phyloP scores from a whole-genome alignment of 2,329 filamentous ascomycete species.

The Calonectria multiphialidica region DNA sequence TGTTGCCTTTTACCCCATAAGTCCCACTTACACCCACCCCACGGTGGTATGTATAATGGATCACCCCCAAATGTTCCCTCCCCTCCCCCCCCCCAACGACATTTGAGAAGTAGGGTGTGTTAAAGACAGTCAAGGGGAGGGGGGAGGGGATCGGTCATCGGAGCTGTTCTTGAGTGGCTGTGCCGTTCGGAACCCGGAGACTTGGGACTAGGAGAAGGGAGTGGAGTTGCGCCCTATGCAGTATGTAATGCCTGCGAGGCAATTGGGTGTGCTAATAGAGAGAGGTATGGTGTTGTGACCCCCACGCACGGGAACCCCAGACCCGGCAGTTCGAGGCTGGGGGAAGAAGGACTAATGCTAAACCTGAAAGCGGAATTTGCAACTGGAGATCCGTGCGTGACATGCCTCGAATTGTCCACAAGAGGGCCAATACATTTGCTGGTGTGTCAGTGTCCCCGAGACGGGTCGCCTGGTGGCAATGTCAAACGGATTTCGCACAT shows the following conservation, averaged over 20 bases:
- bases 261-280: constrained; percentile 1
- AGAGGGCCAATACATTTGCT: background rate
- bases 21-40: constrained; percentile 2
- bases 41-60: background rate
- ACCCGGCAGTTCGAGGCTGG: constrained; percentile 7
- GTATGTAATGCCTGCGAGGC: constrained; percentile 14
- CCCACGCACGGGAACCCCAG: constrained; percentile 11
- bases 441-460: background rate
- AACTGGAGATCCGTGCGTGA: constrained; percentile 7
- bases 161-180: background rate
- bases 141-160: background rate
- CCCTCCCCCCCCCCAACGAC: background rate
- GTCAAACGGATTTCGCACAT: background rate
- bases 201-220: background rate
- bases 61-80: background rate
- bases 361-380: background rate
- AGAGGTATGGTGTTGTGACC: background rate
- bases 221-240: background rate
- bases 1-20: background rate
- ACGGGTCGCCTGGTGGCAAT: background rate
- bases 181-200: background rate
- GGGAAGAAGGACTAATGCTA: background rate
- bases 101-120: background rate
- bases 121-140: background rate
- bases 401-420: background rate